Conservation (phyloP, 305 asterid genomes). For the Rubia tinctorum region DNA sequence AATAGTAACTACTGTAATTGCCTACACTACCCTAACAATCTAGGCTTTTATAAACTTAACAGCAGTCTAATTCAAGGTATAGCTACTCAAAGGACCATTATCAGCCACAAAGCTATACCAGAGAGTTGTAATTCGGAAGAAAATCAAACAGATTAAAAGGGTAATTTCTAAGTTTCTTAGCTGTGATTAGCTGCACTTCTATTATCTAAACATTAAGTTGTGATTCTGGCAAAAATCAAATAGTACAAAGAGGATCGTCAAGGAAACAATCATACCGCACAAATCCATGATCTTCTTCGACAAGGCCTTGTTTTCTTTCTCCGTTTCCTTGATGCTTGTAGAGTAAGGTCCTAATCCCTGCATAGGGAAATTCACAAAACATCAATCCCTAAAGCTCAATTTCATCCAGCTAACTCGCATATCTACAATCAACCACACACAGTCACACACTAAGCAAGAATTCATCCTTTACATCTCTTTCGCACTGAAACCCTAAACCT, state of each 20-base stretch:
- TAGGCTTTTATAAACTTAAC: neutral
- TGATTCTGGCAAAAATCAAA: neutral
- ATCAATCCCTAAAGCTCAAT: neutral
- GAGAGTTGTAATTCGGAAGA: neutral
- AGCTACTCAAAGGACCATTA: no score
- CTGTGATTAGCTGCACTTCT: neutral
- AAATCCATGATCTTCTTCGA: slow-evolving; percentile 87
- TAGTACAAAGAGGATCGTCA: neutral
- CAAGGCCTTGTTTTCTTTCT: slow-evolving; percentile 92
- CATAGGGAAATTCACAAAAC: slow-evolving; percentile 14
- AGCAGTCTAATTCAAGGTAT: no score
- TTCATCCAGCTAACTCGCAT: neutral
- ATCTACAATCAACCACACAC: neutral
- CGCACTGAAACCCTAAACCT: neutral
- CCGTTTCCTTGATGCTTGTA: slow-evolving; percentile 67
- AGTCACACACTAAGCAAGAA: neutral
- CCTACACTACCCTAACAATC: neutral
- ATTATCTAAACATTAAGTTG: neutral
- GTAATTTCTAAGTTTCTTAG: neutral
- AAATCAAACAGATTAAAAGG: neutral
- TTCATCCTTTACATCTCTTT: neutral
- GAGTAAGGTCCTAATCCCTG: slow-evolving; percentile 95
- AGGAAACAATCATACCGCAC: slow-evolving; percentile 50
- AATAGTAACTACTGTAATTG: neutral
- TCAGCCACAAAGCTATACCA: neutral